Evolutionary conservation across 1,284 basidiomycete species (phyloP).

Genomic region (Sphagnurus paluster): DNA sequence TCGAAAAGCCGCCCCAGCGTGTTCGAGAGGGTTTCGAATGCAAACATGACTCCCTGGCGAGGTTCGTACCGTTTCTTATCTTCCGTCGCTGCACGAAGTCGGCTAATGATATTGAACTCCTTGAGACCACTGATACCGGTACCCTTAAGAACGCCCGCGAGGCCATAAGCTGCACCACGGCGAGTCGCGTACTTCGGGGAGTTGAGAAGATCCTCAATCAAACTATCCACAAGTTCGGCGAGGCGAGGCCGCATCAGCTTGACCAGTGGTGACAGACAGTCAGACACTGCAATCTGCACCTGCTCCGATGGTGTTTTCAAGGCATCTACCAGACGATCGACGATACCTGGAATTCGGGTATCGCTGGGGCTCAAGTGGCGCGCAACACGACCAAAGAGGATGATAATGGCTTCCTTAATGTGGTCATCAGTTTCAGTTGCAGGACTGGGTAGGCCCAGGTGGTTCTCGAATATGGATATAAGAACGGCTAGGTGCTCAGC

Average conservation of each 20-base stretch:
- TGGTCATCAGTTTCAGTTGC: slow-evolving; percentile 79
- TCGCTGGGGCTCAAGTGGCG: slow-evolving; percentile 84
- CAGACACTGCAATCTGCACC: slow-evolving; percentile 95
- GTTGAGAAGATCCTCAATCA: slow-evolving; percentile 77
- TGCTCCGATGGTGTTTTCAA: slow-evolving; percentile 95
- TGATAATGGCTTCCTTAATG: slow-evolving; percentile 94
- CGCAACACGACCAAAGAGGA: slow-evolving; percentile 92
- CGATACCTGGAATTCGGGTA: slow-evolving; percentile 77
- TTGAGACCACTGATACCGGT: slow-evolving; percentile 86
- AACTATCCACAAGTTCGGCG: slow-evolving; percentile 71
- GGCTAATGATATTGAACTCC: slow-evolving; percentile 78
- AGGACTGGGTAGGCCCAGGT: slow-evolving; percentile 64
- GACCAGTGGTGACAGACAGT: slow-evolving; percentile 90
- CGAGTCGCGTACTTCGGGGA: slow-evolving; percentile 89
- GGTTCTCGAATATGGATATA: slow-evolving; percentile 84
- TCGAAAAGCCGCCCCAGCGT: slow-evolving; percentile 91
- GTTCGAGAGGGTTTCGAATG: slow-evolving; percentile 88
- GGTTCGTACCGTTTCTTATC: slow-evolving; percentile 89
- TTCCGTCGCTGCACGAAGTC: slow-evolving; percentile 77
- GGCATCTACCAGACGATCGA: slow-evolving; percentile 89
- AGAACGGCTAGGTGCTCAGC: slow-evolving; percentile 72
- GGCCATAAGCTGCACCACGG: slow-evolving; percentile 93
- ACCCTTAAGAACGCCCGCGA: slow-evolving; percentile 92
- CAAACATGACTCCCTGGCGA: slow-evolving; percentile 94
- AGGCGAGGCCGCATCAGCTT: slow-evolving; percentile 67